Conservation (phyloP, 148 eudicot species). For the Vaccinium macrocarpon region DNA sequence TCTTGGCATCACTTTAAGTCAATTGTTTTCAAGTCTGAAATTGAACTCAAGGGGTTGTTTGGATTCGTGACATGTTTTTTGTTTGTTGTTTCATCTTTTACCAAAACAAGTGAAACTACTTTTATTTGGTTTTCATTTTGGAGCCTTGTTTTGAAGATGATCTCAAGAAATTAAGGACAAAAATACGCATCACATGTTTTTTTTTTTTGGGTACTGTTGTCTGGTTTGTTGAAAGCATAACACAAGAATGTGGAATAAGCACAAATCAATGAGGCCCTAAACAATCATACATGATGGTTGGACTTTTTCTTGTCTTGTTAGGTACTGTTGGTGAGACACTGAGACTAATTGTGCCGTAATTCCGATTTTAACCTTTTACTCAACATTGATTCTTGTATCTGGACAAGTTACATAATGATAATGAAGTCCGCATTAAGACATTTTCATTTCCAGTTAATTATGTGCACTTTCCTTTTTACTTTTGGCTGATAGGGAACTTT, state of each 20-base stretch:
- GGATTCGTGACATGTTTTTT: not conserved
- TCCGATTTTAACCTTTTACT: not conserved
- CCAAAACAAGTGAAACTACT: not conserved
- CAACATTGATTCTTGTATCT: not conserved
- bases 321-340: not conserved
- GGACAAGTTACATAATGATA: not conserved
- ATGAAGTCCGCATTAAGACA: not conserved
- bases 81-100: not conserved
- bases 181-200: not conserved
- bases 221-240: not conserved
- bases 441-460: not conserved
- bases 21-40: too few species aligned
- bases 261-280: not conserved
- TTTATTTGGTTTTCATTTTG: not conserved
- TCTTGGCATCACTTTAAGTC: too few species aligned
- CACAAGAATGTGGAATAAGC: not conserved
- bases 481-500: not conserved
- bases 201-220: not conserved
- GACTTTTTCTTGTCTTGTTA: not conserved
- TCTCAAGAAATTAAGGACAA: not conserved
- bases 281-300: not conserved
- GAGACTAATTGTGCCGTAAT: not conserved
- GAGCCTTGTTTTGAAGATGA: conserved; percentile 1
- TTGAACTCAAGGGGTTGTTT: not conserved
- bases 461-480: not conserved